Evolutionary conservation across 2,329 filamentous ascomycete species (phyloP).

Genomic region (Apiospora pterosperma): DNA sequence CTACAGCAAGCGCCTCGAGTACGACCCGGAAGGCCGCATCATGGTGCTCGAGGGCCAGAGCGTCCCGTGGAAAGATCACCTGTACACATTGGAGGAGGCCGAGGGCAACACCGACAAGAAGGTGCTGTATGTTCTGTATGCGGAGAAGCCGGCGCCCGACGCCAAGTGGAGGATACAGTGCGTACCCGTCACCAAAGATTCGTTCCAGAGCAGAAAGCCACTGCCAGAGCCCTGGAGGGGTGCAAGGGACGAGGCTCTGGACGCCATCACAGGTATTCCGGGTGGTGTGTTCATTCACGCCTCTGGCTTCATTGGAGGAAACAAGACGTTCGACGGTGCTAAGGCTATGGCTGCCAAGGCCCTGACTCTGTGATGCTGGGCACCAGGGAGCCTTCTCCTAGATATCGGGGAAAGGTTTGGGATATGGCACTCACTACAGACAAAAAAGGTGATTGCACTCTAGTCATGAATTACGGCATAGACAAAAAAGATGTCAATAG

Average conservation of each 20-base stretch:
- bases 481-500: slow-evolving; percentile 4
- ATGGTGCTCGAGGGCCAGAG: slow-evolving; percentile 74
- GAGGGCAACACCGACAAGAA: slow-evolving; percentile 43
- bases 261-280: slow-evolving; percentile 63
- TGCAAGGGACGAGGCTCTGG: slow-evolving; percentile 80
- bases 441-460: background rate
- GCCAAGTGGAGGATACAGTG: slow-evolving; percentile 92
- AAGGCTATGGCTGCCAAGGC: slow-evolving; percentile 82
- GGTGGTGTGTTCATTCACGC: slow-evolving; percentile 93
- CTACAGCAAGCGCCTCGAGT: slow-evolving; percentile 64
- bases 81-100: slow-evolving; percentile 77
- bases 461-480: slow-evolving; percentile 6
- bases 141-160: slow-evolving; percentile 71
- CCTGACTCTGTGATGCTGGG: slow-evolving; percentile 28
- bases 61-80: slow-evolving; percentile 94
- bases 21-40: slow-evolving; percentile 73
- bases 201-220: slow-evolving; percentile 88
- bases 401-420: background rate
- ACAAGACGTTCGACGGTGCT: slow-evolving; percentile 85
- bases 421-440: background rate
- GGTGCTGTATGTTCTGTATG: slow-evolving; percentile 86
- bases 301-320: slow-evolving; percentile 92
- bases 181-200: slow-evolving; percentile 80
- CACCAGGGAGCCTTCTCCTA: background rate
- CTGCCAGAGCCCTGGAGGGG: slow-evolving; percentile 91